Percentiles rank a stretch among this genome's conserved stretches.
These are phyloP conservation scores for Pleurotus cornucopiae DNA, from an alignment of 768 basidiomycete genomes.

Conservation along the genomic window DNA sequence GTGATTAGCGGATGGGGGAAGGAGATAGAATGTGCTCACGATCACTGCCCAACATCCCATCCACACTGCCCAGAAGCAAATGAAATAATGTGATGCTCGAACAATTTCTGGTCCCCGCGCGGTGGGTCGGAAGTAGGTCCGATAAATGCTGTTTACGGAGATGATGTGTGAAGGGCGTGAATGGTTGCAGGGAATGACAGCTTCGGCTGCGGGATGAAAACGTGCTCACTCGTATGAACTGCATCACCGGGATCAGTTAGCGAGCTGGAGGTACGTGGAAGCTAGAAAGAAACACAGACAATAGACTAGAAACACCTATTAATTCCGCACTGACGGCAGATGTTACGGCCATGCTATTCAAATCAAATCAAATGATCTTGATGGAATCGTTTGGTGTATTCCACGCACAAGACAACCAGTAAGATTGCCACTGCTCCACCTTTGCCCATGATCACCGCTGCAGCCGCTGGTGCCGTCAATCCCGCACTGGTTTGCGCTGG, in stretches of 20 bases:
- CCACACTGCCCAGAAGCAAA: constrained; percentile 39
- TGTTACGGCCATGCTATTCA: constrained; percentile 41
- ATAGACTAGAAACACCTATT: constrained; percentile 38
- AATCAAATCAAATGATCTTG: neutral
- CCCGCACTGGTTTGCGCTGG: constrained; percentile 36
- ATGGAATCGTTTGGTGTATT: neutral
- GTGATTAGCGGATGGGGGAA: neutral
- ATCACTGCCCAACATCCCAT: constrained; percentile 39
- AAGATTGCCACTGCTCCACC: constrained; percentile 39
- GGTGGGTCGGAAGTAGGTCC: constrained; percentile 32
- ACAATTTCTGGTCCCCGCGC: constrained; percentile 35
- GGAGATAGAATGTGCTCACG: constrained; percentile 15
- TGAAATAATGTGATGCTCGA: constrained; percentile 32
- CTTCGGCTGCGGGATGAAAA: neutral
- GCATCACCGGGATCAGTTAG: neutral
- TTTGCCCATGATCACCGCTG: constrained; percentile 40
- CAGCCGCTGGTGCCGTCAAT: constrained; percentile 42
- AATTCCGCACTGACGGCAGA: constrained; percentile 42
- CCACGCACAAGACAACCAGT: constrained; percentile 34
- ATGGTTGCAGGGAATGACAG: neutral
- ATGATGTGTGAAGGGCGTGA: too few relatives aligned
- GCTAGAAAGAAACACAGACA: constrained; percentile 25
- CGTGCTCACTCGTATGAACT: constrained; percentile 43
- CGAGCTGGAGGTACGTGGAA: constrained; percentile 1
- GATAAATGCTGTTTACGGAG: constrained; percentile 24